Evolutionary conservation across 257 asterid genomes (phyloP).

Genomic region (Dorcoceras hygrometricum): DNA sequence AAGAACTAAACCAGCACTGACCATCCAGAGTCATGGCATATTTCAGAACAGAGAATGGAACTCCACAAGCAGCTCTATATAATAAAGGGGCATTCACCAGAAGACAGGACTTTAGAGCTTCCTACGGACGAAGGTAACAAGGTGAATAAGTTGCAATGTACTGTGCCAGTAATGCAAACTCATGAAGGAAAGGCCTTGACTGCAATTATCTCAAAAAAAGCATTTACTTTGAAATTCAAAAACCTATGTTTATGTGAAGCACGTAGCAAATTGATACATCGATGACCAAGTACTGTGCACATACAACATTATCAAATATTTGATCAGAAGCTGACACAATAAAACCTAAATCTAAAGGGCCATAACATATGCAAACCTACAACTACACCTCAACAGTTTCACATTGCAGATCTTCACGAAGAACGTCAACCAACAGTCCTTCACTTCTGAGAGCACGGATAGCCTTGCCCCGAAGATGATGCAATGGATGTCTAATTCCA

Average conservation of each 20-base stretch:
- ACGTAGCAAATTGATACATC: not conserved
- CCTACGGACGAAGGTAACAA: conserved; percentile 43
- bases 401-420: conserved; percentile 77
- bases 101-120: conserved; percentile 76
- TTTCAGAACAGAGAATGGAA: conserved; percentile 92
- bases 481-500: conserved; percentile 92
- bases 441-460: conserved; percentile 73
- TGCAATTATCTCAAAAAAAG: not conserved
- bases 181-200: conserved; percentile 9
- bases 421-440: conserved; percentile 86
- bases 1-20: conserved; percentile 42
- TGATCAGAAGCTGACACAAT: not conserved
- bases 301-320: not conserved
- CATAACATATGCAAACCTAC: conserved; percentile 2
- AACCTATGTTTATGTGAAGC: not conserved
- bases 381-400: conserved; percentile 56
- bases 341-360: not conserved
- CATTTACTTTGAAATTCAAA: not conserved
- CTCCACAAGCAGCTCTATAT: conserved; percentile 81
- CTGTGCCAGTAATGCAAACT: conserved; percentile 4
- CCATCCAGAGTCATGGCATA: conserved; percentile 99
- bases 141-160: conserved; percentile 11
- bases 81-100: conserved; percentile 96
- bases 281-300: not conserved
- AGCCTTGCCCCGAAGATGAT: conserved; percentile 87